Base-by-base conservation (phyloP, 192 early-diverging fungal species). In the Backusella westeae region DNA sequence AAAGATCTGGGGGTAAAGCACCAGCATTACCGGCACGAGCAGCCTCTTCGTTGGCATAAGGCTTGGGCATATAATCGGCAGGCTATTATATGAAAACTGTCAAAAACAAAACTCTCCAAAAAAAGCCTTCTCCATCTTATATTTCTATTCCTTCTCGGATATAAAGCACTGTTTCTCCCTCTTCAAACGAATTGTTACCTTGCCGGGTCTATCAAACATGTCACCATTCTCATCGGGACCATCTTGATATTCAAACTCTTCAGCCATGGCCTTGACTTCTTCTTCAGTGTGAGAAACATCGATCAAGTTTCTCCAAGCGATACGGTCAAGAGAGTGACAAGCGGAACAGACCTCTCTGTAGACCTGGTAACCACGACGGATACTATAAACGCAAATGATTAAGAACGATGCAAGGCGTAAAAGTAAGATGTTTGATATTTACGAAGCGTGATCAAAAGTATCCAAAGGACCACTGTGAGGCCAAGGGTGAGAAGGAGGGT, bases 311-410 rank as follows among this genome's bases (percentile, higher is more conserved):
- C 96, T 94, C 93, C 92, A 99, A 79, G 95, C 89, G 69, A 99
- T 91, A 68, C 91, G 92, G 39, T 97, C 93, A 78, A 99, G 89
- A 34, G 96, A 97, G 87, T 99, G 97, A 87, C 97, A 99, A 34
- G 96, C 93, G 39, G 96, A 89, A 82, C 97, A 99, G 74, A 99
- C 94, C 79, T 99, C 97, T 87, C 93, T 95, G 91, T 97, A 99
- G 15, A 99, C 97, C 83, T 96, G 96, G 90, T 96, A 99, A 76
- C 97, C 97, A 86, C 96, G 96, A 73, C 97, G 96, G 67, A 99
- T 94, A 82, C 96, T 95, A 83, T 69, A n/a, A 26, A 66, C 21
- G 29, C 29, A 12, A 63, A 63, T 26, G 23, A 59, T 34, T 19
- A 6, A 67, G 23, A 82, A 34, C 29, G 17, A 34, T 32, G 41